Evolutionary conservation across 352 stramenopile species (phyloP).

Genomic region (Phytophthora fragariae): DNA sequence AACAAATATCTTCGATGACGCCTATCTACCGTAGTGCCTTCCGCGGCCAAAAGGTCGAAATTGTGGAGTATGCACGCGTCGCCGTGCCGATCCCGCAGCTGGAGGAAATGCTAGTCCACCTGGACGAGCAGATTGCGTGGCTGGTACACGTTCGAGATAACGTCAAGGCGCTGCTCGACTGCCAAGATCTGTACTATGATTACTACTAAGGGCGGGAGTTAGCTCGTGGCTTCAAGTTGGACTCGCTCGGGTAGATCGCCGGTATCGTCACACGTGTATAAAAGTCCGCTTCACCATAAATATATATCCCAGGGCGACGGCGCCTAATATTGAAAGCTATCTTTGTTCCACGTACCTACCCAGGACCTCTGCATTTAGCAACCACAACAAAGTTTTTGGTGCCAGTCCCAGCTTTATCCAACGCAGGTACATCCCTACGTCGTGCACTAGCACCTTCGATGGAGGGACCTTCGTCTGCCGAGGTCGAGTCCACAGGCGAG

Average conservation of each 20-base stretch:
- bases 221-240: neutral
- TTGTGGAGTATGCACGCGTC: slow-evolving; percentile 75
- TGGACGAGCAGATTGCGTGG: slow-evolving; percentile 72
- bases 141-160: slow-evolving; percentile 80
- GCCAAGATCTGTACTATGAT: slow-evolving; percentile 53
- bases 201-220: slow-evolving; percentile 28
- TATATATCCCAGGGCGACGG: slow-evolving; percentile 25
- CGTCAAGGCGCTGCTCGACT: slow-evolving; percentile 75
- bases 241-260: neutral
- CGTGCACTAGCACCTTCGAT: slow-evolving; percentile 6
- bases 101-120: slow-evolving; percentile 78
- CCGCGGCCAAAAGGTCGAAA: slow-evolving; percentile 80
- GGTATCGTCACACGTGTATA: slow-evolving; percentile 17
- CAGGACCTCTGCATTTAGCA: slow-evolving; percentile 11
- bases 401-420: neutral
- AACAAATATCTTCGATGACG: neutral
- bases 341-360: slow-evolving; percentile 6
- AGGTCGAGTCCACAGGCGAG: neutral
- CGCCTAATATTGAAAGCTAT: slow-evolving; percentile 17
- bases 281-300: slow-evolving; percentile 26
- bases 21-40: slow-evolving; percentile 51
- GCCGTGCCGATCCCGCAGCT: slow-evolving; percentile 77
- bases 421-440: neutral
- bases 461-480: slow-evolving; percentile 6
- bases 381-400: neutral